Evolutionary conservation across 352 stramenopile species (phyloP).

Genomic region (Globisporangium paroecandrum): DNA sequence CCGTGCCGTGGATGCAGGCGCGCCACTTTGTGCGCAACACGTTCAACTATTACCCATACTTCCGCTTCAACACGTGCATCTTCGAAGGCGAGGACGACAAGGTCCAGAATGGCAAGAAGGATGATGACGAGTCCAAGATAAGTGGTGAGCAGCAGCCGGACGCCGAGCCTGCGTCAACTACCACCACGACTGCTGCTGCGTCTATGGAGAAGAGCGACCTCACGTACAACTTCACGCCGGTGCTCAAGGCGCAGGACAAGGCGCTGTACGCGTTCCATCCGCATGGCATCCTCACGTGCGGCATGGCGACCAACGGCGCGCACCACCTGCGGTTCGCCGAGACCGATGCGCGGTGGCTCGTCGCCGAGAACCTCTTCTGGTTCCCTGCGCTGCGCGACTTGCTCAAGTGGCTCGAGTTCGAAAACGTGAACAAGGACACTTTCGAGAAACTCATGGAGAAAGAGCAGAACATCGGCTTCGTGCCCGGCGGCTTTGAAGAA

Average conservation of each 20-base stretch:
- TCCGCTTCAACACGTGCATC: constrained; percentile 31
- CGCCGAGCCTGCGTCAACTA: background rate
- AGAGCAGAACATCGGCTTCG: constrained; percentile 66
- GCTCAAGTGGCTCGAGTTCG: constrained; percentile 67
- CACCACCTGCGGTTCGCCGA: constrained; percentile 47
- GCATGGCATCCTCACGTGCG: constrained; percentile 58
- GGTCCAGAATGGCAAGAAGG: background rate
- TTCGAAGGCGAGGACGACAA: constrained; percentile 24
- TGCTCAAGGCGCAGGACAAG: constrained; percentile 37
- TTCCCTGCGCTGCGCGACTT: constrained; percentile 68
- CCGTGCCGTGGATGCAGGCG: constrained; percentile 29
- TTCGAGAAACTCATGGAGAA: constrained; percentile 51
- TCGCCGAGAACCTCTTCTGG: constrained; percentile 63
- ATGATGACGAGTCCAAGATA: background rate
- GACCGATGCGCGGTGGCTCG: constrained; percentile 55
- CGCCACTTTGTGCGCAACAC: constrained; percentile 22
- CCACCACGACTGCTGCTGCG: background rate
- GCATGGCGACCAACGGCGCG: constrained; percentile 51
- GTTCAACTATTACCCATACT: constrained; percentile 36
- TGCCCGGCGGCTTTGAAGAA: constrained; percentile 94
- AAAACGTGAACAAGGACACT: constrained; percentile 41
- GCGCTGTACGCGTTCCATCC: constrained; percentile 63
- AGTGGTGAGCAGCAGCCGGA: constrained; percentile 15
- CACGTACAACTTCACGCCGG: constrained; percentile 23
- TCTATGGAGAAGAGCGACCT: constrained; percentile 3